Evolutionary conservation across 1,284 basidiomycete genomes (phyloP).

Genomic region (Caloboletus firmus): DNA sequence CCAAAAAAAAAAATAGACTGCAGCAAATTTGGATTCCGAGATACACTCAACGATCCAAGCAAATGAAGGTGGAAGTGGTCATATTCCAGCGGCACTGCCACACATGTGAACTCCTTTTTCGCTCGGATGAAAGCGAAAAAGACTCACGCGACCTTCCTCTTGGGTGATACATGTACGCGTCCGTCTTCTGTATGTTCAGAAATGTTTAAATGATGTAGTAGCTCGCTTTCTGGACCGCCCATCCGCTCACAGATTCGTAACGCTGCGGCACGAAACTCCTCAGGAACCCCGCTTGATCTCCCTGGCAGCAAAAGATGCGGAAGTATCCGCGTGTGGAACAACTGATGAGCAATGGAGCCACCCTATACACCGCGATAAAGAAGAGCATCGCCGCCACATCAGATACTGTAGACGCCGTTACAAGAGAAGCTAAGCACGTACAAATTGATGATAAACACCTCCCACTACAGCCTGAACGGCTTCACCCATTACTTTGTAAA

Average conservation of each 20-base stretch:
- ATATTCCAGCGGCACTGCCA: constrained; percentile 24
- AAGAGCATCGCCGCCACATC: not conserved
- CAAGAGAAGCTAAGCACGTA: constrained; percentile 42
- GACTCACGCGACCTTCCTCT: constrained; percentile 27
- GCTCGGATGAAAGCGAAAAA: not conserved
- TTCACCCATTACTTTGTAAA: constrained; percentile 77
- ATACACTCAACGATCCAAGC: constrained; percentile 6
- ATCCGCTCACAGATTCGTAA: constrained; percentile 32
- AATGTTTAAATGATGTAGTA: constrained; percentile 7
- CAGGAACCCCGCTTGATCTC: constrained; percentile 30
- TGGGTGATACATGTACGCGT: constrained; percentile 6
- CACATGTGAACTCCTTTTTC: constrained; percentile 4
- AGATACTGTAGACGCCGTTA: not conserved
- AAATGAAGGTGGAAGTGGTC: constrained; percentile 1
- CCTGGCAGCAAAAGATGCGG: constrained; percentile 34
- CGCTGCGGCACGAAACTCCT: constrained; percentile 32
- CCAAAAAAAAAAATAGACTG: constrained; percentile 5
- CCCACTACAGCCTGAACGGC: constrained; percentile 75
- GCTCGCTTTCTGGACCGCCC: constrained; percentile 32
- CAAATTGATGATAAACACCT: constrained; percentile 75
- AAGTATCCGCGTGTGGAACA: constrained; percentile 37
- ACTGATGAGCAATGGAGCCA: constrained; percentile 34
- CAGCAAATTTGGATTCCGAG: constrained; percentile 3
- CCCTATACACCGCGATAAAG: constrained; percentile 17
- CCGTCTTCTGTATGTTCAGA: constrained; percentile 2